Evolutionary conservation across 2,329 filamentous ascomycete species (phyloP).

Genomic region (Aspergillus fijiensis): DNA sequence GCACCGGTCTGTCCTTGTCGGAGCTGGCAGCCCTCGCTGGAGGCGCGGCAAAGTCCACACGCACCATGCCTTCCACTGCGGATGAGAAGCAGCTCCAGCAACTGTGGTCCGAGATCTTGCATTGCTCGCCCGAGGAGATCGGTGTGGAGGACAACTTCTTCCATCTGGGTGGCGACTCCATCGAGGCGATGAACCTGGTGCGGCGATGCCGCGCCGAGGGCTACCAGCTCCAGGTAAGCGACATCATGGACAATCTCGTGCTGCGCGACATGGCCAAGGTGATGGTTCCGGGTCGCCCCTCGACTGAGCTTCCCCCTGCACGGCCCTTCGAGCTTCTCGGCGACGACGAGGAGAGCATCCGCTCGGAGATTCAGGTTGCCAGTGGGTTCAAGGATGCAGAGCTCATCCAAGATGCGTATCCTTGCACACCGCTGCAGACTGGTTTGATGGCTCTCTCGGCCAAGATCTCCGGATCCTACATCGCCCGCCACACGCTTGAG

Average conservation of each 20-base stretch:
- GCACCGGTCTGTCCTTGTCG: slow-evolving; percentile 13
- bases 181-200: slow-evolving; percentile 25
- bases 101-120: slow-evolving; percentile 14
- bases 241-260: slow-evolving; percentile 31
- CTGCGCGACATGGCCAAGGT: slow-evolving; percentile 34
- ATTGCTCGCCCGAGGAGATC: slow-evolving; percentile 4
- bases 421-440: slow-evolving; percentile 30
- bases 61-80: slow-evolving; percentile 8
- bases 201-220: slow-evolving; percentile 11
- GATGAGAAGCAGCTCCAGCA: slow-evolving; percentile 12
- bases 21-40: slow-evolving; percentile 3
- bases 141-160: slow-evolving; percentile 25
- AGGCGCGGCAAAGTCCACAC: not conserved
- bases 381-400: slow-evolving; percentile 14
- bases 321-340: slow-evolving; percentile 9
- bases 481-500: slow-evolving; percentile 36
- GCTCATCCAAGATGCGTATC: slow-evolving; percentile 29
- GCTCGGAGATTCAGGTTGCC: slow-evolving; percentile 4
- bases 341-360: not conserved
- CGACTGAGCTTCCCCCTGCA: not conserved
- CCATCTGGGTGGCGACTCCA: slow-evolving; percentile 25
- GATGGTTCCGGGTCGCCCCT: slow-evolving; percentile 2
- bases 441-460: slow-evolving; percentile 36
- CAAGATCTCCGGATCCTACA: slow-evolving; percentile 39
- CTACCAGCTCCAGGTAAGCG: slow-evolving; percentile 16